Evolutionary conservation across 1,284 basidiomycete species (phyloP).

Genomic region (Ceratobasidium sp.): DNA sequence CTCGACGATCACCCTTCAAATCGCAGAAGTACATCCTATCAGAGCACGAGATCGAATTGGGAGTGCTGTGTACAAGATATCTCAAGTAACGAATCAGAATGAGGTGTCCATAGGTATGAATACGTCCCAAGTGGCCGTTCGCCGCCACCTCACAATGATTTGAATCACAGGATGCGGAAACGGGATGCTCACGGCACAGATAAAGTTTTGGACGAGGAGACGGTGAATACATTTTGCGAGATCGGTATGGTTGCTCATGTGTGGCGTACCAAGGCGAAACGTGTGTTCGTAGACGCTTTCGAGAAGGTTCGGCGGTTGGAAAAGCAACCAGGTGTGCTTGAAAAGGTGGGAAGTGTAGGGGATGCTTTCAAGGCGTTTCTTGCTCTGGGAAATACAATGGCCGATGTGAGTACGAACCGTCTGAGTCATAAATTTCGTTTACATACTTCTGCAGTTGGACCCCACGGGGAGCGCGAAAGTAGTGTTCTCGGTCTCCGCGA

Average conservation of each 20-base stretch:
- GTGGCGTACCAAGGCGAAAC: not conserved
- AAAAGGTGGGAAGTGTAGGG: not conserved
- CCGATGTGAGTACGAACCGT: not conserved
- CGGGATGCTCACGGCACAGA: not conserved
- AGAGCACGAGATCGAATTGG: not conserved
- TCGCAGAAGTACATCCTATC: not conserved
- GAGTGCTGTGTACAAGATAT: not conserved
- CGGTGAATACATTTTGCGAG: not conserved
- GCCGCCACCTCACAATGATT: no score
- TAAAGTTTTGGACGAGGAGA: not conserved
- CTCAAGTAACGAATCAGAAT: not conserved
- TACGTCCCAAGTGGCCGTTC: not conserved
- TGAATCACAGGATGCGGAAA: not conserved
- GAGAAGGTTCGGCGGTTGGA: not conserved
- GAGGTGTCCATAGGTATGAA: not conserved
- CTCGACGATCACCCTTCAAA: not conserved
- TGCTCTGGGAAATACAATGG: not conserved
- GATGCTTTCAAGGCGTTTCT: not conserved
- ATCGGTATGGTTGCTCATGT: not conserved
- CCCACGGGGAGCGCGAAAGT: not conserved
- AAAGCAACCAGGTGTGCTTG: not conserved
- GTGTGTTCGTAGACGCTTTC: not conserved
- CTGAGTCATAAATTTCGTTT: no score
- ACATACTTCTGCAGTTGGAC: no score
- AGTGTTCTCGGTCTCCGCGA: not conserved